A percentile compares a stretch with the other conserved stretches of the same genome.
Conservation (phyloP, 164 flowering plant species). For the Santalum album region DNA sequence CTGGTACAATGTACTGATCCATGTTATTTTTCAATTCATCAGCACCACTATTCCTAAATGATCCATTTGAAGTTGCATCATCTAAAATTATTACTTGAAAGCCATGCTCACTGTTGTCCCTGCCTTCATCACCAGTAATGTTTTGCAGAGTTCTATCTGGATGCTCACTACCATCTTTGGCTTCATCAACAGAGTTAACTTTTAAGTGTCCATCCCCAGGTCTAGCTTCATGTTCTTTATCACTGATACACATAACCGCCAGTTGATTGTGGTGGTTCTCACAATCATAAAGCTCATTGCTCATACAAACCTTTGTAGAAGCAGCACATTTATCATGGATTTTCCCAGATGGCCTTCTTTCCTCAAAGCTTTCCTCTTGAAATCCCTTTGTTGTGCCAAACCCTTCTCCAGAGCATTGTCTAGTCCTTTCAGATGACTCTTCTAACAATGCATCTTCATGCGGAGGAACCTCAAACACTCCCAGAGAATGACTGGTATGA, state of each 20-base stretch:
- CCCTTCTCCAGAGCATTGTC: background rate
- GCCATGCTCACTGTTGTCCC: background rate
- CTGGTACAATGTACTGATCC: constrained; percentile 10
- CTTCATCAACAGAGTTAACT: background rate
- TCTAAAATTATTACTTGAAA: background rate
- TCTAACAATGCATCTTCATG: constrained; percentile 8
- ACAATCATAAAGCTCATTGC: background rate
- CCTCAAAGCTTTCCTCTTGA: constrained; percentile 6
- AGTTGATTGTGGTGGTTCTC: constrained; percentile 4
- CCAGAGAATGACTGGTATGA: constrained; percentile 2
- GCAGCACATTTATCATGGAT: constrained; percentile 2
- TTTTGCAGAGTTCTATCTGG: constrained; percentile 6
- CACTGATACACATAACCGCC: background rate
- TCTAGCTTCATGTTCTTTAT: constrained; percentile 6
- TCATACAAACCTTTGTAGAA: constrained; percentile 5
- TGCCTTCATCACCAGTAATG: constrained; percentile 4
- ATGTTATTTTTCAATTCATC: constrained; percentile 8
- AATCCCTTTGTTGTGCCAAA: constrained; percentile 9
- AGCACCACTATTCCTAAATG: background rate
- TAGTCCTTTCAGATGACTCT: constrained; percentile 9
- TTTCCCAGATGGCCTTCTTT: constrained; percentile 8
- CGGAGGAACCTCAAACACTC: constrained; percentile 8
- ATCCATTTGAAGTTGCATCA: constrained; percentile 1
- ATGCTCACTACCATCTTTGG: background rate
- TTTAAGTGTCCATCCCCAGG: background rate